Evolutionary conservation across 2,329 filamentous ascomycete genomes (phyloP).

Genomic region (Neofusicoccum ribis): DNA sequence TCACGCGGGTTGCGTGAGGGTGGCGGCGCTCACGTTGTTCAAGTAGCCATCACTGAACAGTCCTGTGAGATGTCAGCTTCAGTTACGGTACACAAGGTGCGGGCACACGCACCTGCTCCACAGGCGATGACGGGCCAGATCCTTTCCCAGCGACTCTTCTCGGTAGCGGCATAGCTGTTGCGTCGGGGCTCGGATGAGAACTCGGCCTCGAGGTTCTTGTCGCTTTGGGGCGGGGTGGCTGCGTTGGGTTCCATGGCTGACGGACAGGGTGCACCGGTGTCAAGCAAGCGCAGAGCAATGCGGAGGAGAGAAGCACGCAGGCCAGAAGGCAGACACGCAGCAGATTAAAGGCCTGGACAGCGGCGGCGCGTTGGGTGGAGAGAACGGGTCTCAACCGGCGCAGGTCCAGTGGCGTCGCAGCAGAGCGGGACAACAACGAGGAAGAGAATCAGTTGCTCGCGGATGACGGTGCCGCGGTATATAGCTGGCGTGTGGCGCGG

Average conservation of each 20-base stretch:
- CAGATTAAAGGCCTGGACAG: background rate
- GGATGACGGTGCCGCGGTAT: background rate
- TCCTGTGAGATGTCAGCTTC: slow-evolving; percentile 56
- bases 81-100: too few relatives aligned
- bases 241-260: background rate
- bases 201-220: background rate
- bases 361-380: background rate
- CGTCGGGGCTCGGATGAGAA: background rate
- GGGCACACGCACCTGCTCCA: slow-evolving; percentile 45
- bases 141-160: slow-evolving; percentile 44
- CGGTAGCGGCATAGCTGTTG: slow-evolving; percentile 25
- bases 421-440: background rate
- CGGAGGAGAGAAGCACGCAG: background rate
- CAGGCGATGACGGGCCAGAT: slow-evolving; percentile 80
- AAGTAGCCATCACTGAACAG: slow-evolving; percentile 91
- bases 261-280: background rate
- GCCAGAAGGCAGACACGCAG: background rate
- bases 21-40: slow-evolving; percentile 65
- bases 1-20: background rate
- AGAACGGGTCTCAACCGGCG: background rate
- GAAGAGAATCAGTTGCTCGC: background rate
- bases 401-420: background rate
- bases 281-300: background rate
- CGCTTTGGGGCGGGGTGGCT: background rate
- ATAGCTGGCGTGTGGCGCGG: background rate